Evolutionary conservation across 2,329 filamentous ascomycete genomes (phyloP).

Genomic region (Alternaria novae-zelandiae): DNA sequence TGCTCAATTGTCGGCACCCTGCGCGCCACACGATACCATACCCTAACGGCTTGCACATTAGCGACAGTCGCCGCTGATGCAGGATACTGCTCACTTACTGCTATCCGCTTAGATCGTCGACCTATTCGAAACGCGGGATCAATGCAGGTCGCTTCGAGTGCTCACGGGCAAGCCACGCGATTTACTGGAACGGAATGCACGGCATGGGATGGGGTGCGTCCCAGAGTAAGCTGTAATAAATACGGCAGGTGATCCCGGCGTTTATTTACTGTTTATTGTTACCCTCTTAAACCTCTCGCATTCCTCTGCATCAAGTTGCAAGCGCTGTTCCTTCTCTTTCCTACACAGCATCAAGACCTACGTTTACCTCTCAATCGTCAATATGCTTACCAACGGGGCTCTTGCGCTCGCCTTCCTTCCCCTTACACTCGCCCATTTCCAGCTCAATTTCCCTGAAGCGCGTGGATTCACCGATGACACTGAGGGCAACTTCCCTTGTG

Average conservation of each 20-base stretch:
- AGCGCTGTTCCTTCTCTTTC: background rate
- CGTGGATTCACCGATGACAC: constrained; percentile 59
- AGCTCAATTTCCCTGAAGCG: constrained; percentile 58
- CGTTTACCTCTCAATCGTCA: constrained; percentile 9
- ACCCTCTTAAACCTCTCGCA: constrained; percentile 1
- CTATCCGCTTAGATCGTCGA: constrained; percentile 18
- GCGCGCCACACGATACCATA: constrained; percentile 9
- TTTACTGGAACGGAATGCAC: constrained; percentile 32
- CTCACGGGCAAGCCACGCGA: constrained; percentile 32
- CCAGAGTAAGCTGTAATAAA: constrained; percentile 33
- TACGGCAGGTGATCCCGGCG: constrained; percentile 28
- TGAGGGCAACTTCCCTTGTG: constrained; percentile 58
- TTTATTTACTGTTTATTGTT: background rate
- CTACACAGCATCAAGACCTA: constrained; percentile 1
- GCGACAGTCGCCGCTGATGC: constrained; percentile 22
- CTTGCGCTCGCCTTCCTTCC: constrained; percentile 52
- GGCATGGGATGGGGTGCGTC: constrained; percentile 24
- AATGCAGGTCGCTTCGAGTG: constrained; percentile 12
- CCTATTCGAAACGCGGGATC: constrained; percentile 19
- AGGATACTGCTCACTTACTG: constrained; percentile 31
- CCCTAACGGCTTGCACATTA: constrained; percentile 17
- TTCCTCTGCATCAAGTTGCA: background rate
- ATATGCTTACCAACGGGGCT: constrained; percentile 44
- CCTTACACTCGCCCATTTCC: constrained; percentile 62
- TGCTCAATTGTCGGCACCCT: constrained; percentile 36